Evolutionary conservation across 1,284 basidiomycete genomes (phyloP), one percentile per base, ranked within the genome.

Genomic region (Sporisorium graminicola): DNA sequence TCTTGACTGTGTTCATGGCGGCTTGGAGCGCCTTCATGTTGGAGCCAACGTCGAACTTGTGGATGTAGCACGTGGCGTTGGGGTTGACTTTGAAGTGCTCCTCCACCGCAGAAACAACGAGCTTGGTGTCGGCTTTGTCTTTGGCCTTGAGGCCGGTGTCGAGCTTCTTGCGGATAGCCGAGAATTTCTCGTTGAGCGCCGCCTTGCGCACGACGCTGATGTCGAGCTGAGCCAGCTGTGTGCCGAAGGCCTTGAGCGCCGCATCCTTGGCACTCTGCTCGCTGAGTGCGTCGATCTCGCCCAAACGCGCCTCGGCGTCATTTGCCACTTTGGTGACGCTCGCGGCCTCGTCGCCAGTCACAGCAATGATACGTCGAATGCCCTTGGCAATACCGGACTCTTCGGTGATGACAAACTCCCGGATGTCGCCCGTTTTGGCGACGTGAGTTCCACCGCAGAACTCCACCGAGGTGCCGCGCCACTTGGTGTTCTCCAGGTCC

Each of bases 391-490:
- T 99, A 52, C 95, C 95, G 8, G 93, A 93, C 87, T 99, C 97
- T 85, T 99, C 96, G 29, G 90, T 92, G 75, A 99, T 92, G 58
- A 97, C 91, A 85, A 99, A 93, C 84, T 94, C 91, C 86, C 95
- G 94, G 89, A 99, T 99, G 79, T 96, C 94, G 27, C 95, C 94
- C 0, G 96, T 99, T 87, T 92, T 93, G 29, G 90, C 90, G 60
- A 99, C 97, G 86, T 99, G 96, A 0, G 97, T 99, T 86, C 96
- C 96, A 87, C 96, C 96, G 86, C 96, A 99, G 85, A 99, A 97
- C 87, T 99, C 97, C 78, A 97, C 90, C 86, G 93, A 95, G 9
- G 95, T 97, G 27, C 87, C 87, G 50, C 92, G 88, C 96, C 96
- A 99, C 87, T 92, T 93, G 7, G 92, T 90, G 87, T 96, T 95